A percentile compares a stretch with the other conserved stretches of the same genome.
Evolutionary conservation across 768 basidiomycete genomes (phyloP).

Genomic region (Harrya chromipes): DNA sequence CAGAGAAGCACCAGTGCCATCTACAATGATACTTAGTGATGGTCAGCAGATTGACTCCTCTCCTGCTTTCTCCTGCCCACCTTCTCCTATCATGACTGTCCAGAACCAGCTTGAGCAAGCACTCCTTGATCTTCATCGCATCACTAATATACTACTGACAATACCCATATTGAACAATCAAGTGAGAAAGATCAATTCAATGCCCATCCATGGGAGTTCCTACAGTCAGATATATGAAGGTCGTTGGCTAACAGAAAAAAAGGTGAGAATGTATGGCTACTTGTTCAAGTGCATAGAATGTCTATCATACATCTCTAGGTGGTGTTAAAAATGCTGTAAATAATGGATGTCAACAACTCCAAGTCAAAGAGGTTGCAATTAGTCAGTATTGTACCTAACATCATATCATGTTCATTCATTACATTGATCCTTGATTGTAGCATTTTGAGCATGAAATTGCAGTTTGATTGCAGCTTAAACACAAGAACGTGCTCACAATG

Average conservation of each 20-base stretch:
- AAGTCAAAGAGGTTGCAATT: slow-evolving; percentile 40
- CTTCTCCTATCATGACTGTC: slow-evolving; percentile 25
- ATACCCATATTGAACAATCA: slow-evolving; percentile 54
- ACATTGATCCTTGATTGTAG: slow-evolving; percentile 26
- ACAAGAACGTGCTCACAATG: slow-evolving; percentile 48
- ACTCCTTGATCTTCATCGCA: slow-evolving; percentile 44
- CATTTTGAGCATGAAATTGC: slow-evolving; percentile 55
- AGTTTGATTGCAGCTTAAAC: slow-evolving; percentile 50
- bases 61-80: slow-evolving; percentile 15
- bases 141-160: slow-evolving; percentile 52
- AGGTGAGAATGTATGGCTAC: slow-evolving; percentile 31
- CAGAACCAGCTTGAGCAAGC: slow-evolving; percentile 44
- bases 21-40: slow-evolving; percentile 16
- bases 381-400: slow-evolving; percentile 7
- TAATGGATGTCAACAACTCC: slow-evolving; percentile 43
- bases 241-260: slow-evolving; percentile 52
- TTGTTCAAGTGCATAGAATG: background rate
- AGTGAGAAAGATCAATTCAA: slow-evolving; percentile 34
- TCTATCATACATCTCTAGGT: slow-evolving; percentile 37
- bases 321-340: slow-evolving; percentile 53
- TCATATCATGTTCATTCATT: background rate
- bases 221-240: slow-evolving; percentile 57
- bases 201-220: slow-evolving; percentile 47
- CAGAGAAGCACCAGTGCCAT: background rate
- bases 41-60: slow-evolving; percentile 22